Base-by-base conservation (phyloP, 352 stramenopile genomes). In the Phytophthora megakarya region DNA sequence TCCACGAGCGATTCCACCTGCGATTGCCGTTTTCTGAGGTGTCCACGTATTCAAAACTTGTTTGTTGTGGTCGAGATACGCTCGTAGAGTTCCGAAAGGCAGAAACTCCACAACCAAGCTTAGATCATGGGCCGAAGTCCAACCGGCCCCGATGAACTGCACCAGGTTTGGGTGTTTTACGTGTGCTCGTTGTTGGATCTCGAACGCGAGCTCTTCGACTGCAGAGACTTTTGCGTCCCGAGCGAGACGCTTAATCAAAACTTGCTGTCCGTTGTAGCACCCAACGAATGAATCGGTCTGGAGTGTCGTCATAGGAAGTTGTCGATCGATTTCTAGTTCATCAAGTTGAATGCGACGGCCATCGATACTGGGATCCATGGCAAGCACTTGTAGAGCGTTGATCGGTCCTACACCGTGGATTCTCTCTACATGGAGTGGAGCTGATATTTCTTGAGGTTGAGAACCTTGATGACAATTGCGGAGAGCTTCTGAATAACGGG, bases 131-230 rank as follows among this genome's bases (percentile, higher is more conserved):
- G 46, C 56, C 15, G 51, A 55, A 37, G 45, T 67, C 81, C 83
- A 90, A 18, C 74, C 79, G 3, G 75, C 79, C 1, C 84, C 82
- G 13, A 92, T 47, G 19, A 94, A 78, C 28, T 69, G 57, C 5
- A 92, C 62, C 30, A 94, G 81, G 37, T 80, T 76, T 19, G 56
- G 61, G 28, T 95, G 84, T 3, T 76, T 61, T 7, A 92, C 35
- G 19, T 57, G 58, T 4, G 58, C 49, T 35, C 65, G 45, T 26
- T 56, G 50, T 25, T 61, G 65, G n/a, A 89, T 86, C 56, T 89
- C 80, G 0, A 67, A 40, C 12, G 84, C 67, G 19, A 89, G 68
- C 1, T 59, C 52, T 44, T 81, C 65, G 9, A 72, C 28, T 51
- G 65, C 65, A 42, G 25, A 9, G 6, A 68, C 22, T 7, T 32